Evolutionary conservation across 805 yeast species (phyloP).

Genomic region (Wickerhamiella vanderwaltii): DNA sequence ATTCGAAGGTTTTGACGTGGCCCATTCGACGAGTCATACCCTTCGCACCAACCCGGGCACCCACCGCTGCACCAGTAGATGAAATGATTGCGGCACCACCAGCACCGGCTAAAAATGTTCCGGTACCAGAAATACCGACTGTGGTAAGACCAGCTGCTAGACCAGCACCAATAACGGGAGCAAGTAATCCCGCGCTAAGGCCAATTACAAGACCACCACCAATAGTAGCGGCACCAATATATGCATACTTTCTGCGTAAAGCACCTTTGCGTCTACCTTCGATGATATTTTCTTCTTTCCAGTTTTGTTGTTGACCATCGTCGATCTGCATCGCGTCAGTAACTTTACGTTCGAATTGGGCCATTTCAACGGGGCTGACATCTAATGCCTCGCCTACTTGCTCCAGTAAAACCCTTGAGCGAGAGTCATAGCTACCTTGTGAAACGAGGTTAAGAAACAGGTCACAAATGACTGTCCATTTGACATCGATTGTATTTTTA

Average conservation of each 20-base stretch:
- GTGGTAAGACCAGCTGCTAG: conserved; percentile 94
- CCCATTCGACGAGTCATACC: conserved; percentile 86
- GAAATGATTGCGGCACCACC: conserved; percentile 95
- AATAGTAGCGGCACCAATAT: conserved; percentile 87
- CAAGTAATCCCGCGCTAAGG: conserved; percentile 84
- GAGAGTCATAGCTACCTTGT: conserved; percentile 77
- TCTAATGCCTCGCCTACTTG: conserved; percentile 52
- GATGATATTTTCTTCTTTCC: conserved; percentile 61
- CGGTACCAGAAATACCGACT: conserved; percentile 86
- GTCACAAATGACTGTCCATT: conserved; percentile 93
- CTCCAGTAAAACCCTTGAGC: conserved; percentile 71
- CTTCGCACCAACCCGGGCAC: conserved; percentile 74
- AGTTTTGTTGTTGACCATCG: conserved; percentile 62
- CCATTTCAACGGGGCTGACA: conserved; percentile 53
- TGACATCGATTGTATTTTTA: conserved; percentile 46
- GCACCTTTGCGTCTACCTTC: conserved; percentile 57
- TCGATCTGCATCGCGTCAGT: conserved; percentile 86
- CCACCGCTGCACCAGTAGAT: conserved; percentile 78
- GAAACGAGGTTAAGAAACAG: conserved; percentile 65
- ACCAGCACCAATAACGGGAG: conserved; percentile 98
- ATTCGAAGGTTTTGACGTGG: conserved; percentile 85
- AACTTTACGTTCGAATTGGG: conserved; percentile 80
- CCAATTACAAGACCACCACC: conserved; percentile 96
- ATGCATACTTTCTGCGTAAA: conserved; percentile 57
- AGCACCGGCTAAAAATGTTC: conserved; percentile 86